Base-by-base conservation (phyloP, 768 basidiomycete genomes). In the Tylopilus sp. region DNA sequence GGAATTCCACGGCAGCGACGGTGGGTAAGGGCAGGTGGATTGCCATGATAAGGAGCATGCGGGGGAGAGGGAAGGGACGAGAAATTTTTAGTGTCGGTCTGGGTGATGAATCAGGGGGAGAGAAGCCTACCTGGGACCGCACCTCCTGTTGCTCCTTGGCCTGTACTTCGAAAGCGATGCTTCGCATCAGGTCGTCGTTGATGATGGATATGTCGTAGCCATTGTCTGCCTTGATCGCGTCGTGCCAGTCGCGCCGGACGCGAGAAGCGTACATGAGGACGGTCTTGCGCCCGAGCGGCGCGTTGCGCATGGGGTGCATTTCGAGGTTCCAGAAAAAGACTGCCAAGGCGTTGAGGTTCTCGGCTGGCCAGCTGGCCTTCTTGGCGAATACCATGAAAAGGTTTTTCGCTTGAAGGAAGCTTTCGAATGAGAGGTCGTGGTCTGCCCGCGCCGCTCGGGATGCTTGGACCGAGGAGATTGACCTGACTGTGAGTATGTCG, bases 371-470 rank as follows among this genome's bases (percentile, higher is more conserved):
- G 1, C 12, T 9, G 0, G 33, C 42, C 0, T 29, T 13, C 4
- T 45, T 31, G 14, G 56, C 31, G 8, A 52, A 13, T 0, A 43
- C 5, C 0, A 58, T 42, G 45, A 40, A 58, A 10, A 17, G 22
- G 10, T 54, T 57, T 11, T 61, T 62, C 0, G 56, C 69, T 0
- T 60, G 34, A 0, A 58, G 28, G 19, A 69, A 58, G 5, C 68
- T 59, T 0, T 19, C 10, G 52, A 63, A 64, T 4, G 57, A n/a
- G 12, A 70, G 57, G 0, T 63, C 40, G 1, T 58, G 53, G 53
- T 69, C 63, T 0, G n/a, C 40, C 0, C 55, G 25, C 0, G 44
- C 60, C 4, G 56, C 48, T 6, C 22, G 37, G 2, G 64, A 70
- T 0, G 65, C 56, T 19, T 57, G 56, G 44, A 58, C 45, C 0